Percentiles rank a stretch among this genome's conserved stretches.
Conservation (phyloP, 768 basidiomycete species). For the Albatrellus ellisii region DNA sequence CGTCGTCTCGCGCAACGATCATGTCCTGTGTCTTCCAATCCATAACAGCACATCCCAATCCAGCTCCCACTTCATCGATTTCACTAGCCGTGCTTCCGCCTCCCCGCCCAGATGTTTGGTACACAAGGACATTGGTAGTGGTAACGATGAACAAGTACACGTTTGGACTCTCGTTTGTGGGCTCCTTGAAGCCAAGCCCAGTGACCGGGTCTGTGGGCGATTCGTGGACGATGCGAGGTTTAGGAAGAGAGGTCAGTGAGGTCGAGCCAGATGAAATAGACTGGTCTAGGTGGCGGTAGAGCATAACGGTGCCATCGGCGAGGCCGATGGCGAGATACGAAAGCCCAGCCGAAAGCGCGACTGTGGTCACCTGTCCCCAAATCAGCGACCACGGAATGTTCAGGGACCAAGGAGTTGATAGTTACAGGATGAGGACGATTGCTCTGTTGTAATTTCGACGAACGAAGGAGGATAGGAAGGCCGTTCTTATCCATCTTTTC, state of each 20-base stretch:
- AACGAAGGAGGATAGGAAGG: conserved; percentile 54
- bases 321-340: conserved; percentile 86
- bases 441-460: conserved; percentile 60
- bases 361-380: conserved; percentile 39
- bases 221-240: conserved; percentile 75
- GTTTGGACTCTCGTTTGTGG: conserved; percentile 22
- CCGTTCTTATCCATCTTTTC: conserved; percentile 52
- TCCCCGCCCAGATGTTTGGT: conserved; percentile 60
- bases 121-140: conserved; percentile 64
- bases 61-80: conserved; percentile 81
- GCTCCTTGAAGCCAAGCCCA: conserved; percentile 77
- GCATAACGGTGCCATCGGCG: conserved; percentile 87
- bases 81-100: conserved; percentile 51
- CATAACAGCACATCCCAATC: conserved; percentile 74
- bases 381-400: conserved; percentile 1
- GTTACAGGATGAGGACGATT: conserved; percentile 69
- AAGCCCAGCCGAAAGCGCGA: conserved; percentile 66
- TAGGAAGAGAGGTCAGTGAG: conserved; percentile 68
- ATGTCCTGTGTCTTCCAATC: conserved; percentile 63
- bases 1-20: conserved; percentile 83
- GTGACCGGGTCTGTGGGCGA: conserved; percentile 83
- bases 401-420: conserved; percentile 8
- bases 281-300: conserved; percentile 87
- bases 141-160: conserved; percentile 80
- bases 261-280: conserved; percentile 57